A percentile compares a stretch with the other conserved stretches of the same genome.
phyloP scores from a whole-genome alignment of 2,329 filamentous ascomycete species.

The Pseudonectria buxi region DNA sequence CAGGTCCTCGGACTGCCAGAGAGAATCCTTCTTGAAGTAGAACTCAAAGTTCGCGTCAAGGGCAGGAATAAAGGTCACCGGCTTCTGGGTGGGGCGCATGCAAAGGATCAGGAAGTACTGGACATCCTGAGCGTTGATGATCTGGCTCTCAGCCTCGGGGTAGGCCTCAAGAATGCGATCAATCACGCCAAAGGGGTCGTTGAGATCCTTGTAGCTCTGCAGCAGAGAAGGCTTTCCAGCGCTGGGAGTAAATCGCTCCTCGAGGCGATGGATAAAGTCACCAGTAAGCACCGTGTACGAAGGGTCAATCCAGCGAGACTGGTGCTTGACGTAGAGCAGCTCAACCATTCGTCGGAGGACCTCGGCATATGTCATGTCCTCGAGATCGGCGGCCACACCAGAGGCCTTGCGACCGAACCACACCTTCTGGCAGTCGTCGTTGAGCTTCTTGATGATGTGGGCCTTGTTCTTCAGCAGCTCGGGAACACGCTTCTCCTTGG shows the following conservation, averaged over 20 bases:
- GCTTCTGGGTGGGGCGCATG: conserved; percentile 88
- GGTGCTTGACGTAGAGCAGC: conserved; percentile 85
- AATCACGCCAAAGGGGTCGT: conserved; percentile 71
- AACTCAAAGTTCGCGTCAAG: conserved; percentile 97
- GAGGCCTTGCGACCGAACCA: conserved; percentile 87
- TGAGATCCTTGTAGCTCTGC: conserved; percentile 83
- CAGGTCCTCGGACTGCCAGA: conserved; percentile 98
- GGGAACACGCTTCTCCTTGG: conserved; percentile 85
- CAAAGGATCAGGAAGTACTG: conserved; percentile 94
- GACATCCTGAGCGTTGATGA: conserved; percentile 97
- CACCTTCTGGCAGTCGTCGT: conserved; percentile 93
- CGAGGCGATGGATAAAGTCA: conserved; percentile 93
- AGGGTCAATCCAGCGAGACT: conserved; percentile 84
- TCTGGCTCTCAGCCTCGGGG: conserved; percentile 78
- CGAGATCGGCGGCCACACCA: conserved; percentile 76
- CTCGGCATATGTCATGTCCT: conserved; percentile 93
- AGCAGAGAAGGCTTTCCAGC: conserved; percentile 71
- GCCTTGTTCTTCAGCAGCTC: conserved; percentile 84
- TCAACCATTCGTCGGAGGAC: conserved; percentile 83
- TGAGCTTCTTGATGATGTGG: conserved; percentile 92
- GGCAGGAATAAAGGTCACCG: conserved; percentile 90
- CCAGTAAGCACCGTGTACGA: conserved; percentile 78
- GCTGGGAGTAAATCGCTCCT: conserved; percentile 83
- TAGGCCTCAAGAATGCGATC: conserved; percentile 76
- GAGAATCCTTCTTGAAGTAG: conserved; percentile 99